Base-by-base conservation (phyloP, 371 early-diverging fungal species). In the Capillidium heterosporum region DNA sequence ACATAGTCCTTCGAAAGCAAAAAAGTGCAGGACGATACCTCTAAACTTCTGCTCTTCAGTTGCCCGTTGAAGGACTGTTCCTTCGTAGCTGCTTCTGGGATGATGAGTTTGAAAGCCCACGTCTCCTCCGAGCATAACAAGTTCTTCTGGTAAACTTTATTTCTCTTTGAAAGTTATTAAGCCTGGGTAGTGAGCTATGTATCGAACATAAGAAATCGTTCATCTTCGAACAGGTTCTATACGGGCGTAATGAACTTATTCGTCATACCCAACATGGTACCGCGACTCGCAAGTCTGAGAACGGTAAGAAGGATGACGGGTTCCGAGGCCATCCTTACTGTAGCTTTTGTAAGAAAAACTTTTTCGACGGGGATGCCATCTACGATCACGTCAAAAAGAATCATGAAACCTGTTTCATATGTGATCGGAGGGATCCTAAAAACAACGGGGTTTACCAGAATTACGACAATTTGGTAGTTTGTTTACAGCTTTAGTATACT, bases 241-340 rank as follows among this genome's bases (percentile, higher is more conserved):
- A 78, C 66, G 71, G 2, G 51, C 44, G 26, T 23, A 47, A 48
- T 32, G 27, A 46, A 13, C 21, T 39, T 31, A 29, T 17, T 32
- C 27, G 21, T 26, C 29, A 19, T 8, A 11, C 21, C 17, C n/a
- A 8, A 39, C 32, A 27, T 70, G 70, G 56, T 63, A 63, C 7
- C 89, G 89, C 1, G 89, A 84, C 64, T 48, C 66, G 10, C 56
- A 50, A 66, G 64, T 71, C 59, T 55, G 66, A 59, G 40, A 67
- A 67, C 49, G 74, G 61, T 67, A 70, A 48, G 71, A 79, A 46
- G 84, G 81, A 28, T 1, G 62, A 67, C 0, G 85, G 84, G 11
- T 93, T 94, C 67, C 83, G 73, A 27, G 96, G 95, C 1, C 96
- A 96, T 64, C 95, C 95, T 0, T 71, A 76, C 50, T 96, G 96